These are phyloP conservation scores for Lasiodiplodia gonubiensis DNA, from an alignment of 2,329 filamentous ascomycete genomes.

Conservation along the genomic window DNA sequence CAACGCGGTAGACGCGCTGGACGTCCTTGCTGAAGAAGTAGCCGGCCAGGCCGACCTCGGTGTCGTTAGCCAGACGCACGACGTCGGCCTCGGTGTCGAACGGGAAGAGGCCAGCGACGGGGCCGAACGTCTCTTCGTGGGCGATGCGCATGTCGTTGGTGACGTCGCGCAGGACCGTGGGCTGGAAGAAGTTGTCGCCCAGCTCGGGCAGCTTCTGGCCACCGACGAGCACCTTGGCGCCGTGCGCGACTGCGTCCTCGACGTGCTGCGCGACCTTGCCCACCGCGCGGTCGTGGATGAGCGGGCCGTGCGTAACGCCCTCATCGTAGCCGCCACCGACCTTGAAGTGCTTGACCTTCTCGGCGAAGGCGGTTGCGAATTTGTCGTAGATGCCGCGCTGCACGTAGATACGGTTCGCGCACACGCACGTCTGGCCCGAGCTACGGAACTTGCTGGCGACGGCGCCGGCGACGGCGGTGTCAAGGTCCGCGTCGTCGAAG, in stretches of 20 bases:
- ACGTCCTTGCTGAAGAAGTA: constrained; percentile 83
- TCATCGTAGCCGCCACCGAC: constrained; percentile 76
- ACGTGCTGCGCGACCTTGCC: constrained; percentile 82
- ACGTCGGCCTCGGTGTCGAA: constrained; percentile 92
- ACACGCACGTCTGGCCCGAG: constrained; percentile 93
- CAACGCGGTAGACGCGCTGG: constrained; percentile 64
- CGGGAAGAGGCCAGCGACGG: constrained; percentile 85
- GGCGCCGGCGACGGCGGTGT: constrained; percentile 80
- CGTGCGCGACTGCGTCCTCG: constrained; percentile 76
- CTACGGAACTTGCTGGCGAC: constrained; percentile 90
- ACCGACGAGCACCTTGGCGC: constrained; percentile 75
- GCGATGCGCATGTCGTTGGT: constrained; percentile 83
- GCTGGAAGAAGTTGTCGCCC: constrained; percentile 85
- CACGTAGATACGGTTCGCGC: constrained; percentile 77
- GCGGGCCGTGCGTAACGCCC: constrained; percentile 76
- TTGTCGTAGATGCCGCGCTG: constrained; percentile 78
- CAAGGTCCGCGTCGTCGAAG: constrained; percentile 92
- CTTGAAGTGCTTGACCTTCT: constrained; percentile 74
- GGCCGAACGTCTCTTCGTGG: constrained; percentile 92
- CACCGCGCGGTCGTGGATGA: constrained; percentile 84
- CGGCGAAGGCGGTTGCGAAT: constrained; percentile 71
- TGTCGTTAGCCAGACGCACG: constrained; percentile 77
- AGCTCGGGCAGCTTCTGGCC: constrained; percentile 72
- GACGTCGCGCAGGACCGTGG: constrained; percentile 88
- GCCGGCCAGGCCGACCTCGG: constrained; percentile 86